Base-by-base conservation (phyloP, 352 stramenopile species). In the Lagenidium giganteum region DNA sequence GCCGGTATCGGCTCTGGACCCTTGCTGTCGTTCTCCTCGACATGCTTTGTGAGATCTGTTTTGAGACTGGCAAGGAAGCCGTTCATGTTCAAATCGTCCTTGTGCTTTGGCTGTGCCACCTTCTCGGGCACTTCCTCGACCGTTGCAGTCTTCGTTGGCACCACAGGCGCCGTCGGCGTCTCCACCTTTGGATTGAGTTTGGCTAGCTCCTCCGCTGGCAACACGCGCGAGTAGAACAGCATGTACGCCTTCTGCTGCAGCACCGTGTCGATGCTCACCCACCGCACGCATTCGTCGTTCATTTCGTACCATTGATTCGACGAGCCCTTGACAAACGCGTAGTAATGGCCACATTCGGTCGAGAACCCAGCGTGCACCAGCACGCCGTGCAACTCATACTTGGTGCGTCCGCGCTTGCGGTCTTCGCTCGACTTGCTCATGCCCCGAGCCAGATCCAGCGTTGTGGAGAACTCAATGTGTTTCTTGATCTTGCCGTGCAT, bases 301-400 rank as follows among this genome's bases (percentile, higher is more conserved):
- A 96, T 96, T 49, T 93, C 75, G 51, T 94, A 92, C 88, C 88
- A 97, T 52, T 89, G 75, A n/a, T 85, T 81, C 0, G 86, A 92
- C 11, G 79, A 75, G 11, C 82, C 86, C 32, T 87, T 86, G 1
- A 96, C 77, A 40, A 95, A 96, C 18, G 83, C 70, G 44, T 93
- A 95, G 58, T 97, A 97, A 50, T 97, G 88, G 13, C 88, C 88
- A 26, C 79, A 93, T 47, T 93, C 73, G 8, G 87, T 88, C n/a
- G 79, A 95, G 47, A 78, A 83, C 0, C 88, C 88, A 1, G 75
- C 72, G 49, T 96, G 87, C 17, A 96, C 85, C 11, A 96, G 49
- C 41, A 96, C 84, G 3, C 68, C 83, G 23, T 85, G 64, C 32
- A 95, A 63, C 14, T 87, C 69, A 52, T 94, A 94, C 39, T 73